Conservation (phyloP, 495 filamentous ascomycete species). For the Venustampulla echinocandica region DNA sequence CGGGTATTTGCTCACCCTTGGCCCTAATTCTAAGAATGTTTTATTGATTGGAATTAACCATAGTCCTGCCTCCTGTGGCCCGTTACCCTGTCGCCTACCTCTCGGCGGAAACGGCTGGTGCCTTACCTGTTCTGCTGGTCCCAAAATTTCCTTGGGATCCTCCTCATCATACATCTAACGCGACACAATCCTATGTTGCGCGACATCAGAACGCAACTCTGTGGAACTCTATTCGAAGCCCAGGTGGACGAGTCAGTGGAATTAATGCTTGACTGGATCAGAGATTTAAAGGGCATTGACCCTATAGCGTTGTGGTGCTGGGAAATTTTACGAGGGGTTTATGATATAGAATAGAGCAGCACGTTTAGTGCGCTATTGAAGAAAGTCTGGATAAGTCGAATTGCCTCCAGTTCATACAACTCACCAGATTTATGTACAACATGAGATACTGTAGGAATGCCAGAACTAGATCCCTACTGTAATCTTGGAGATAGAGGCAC, state of each 20-base stretch:
- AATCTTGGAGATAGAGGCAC: too few species aligned
- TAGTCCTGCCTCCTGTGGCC: conserved; percentile 45
- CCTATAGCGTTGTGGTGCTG: conserved; percentile 43
- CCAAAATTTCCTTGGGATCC: conserved; percentile 47
- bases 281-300: conserved; percentile 42
- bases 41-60: not conserved
- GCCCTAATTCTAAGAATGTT: not conserved
- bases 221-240: conserved; percentile 36
- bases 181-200: conserved; percentile 37
- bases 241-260: conserved; percentile 38
- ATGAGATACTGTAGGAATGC: too few species aligned
- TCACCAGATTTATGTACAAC: too few species aligned
- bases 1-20: conserved; percentile 17
- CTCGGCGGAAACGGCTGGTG: conserved; percentile 44
- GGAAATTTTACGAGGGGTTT: conserved; percentile 38
- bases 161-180: conserved; percentile 45
- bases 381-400: too few species aligned
- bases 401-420: too few species aligned
- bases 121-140: conserved; percentile 52
- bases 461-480: too few species aligned
- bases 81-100: conserved; percentile 46
- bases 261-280: conserved; percentile 46
- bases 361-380: too few species aligned
- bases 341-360: conserved; percentile 16
- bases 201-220: conserved; percentile 34